Evolutionary conservation across 208 protist species (phyloP), one percentile per base, ranked within the genome.

Genomic region (Leishmania lainsoni): DNA sequence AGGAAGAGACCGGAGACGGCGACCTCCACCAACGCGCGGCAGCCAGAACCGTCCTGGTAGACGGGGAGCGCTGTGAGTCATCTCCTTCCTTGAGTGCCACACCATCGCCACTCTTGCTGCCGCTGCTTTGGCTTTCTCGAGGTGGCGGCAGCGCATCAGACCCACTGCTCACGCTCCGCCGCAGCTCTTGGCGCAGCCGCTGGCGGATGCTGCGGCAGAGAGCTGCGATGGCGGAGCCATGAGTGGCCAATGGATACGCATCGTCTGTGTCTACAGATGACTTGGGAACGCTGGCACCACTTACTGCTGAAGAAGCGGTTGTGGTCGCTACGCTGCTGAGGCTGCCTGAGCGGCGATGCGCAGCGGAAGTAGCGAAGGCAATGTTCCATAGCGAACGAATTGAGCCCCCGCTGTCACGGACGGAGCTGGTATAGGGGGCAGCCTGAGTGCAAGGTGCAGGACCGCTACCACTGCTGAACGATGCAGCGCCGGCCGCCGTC

Each of bases 181-280:
- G 74, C 74, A 77, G 56, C 59, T 70, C 76, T 68, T 10, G 48
- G 52, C 78, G 82, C 72, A 86, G 74, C 22, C 82, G 73, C 73
- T 72, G 71, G 16, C 78, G 82, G 10, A 86, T 82, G 42, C 76
- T 76, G 9, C 82, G 77, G 48, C 82, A 86, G 17, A 86, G 82
- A 4, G 66, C 78, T 56, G 82, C 78, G 29, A 72, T 80, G 1
- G 82, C 82, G 0, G 82, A 86, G 35, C 76, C 78, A 29, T 65
- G 74, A 14, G 74, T n/a, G 0, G 68, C 45, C 17, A 76, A 51
- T 17, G 77, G 82, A 74, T 82, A 86, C 29, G 82, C 74, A 26
- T 86, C 82, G 73, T 79, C 81, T 6, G 72, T 78, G 61, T 80
- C 72, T 0, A 71, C 52, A 22, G 20, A 54, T 8, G 76, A 78